Conservation (phyloP, 192 early-diverging fungal species). For the Bifiguratus adelaidae region DNA sequence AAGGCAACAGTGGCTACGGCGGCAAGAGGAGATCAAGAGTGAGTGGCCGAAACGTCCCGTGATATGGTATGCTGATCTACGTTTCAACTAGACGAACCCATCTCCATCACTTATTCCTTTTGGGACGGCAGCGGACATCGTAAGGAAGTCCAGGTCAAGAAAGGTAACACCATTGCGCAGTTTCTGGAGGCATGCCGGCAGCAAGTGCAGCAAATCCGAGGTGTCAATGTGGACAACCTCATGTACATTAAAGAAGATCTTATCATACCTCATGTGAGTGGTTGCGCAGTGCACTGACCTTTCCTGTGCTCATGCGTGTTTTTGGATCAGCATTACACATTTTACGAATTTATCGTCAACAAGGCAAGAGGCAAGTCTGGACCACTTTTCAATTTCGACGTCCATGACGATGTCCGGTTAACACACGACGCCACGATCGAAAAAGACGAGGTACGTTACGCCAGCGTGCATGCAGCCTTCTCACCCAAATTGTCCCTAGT, state of each 20-base stretch:
- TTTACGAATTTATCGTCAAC: conserved; percentile 95
- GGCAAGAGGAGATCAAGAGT: conserved; percentile 80
- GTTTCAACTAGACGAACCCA: conserved; percentile 66
- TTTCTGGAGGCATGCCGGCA: conserved; percentile 77
- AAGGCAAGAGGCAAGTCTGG: conserved; percentile 94
- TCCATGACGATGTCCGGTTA: conserved; percentile 86
- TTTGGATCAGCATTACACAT: conserved; percentile 49
- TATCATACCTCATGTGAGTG: conserved; percentile 83
- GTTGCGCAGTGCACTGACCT: neutral
- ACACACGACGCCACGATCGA: conserved; percentile 72
- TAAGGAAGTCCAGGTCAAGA: conserved; percentile 58
- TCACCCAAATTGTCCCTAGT: conserved; percentile 20
- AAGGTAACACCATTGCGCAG: conserved; percentile 78
- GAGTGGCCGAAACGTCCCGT: neutral
- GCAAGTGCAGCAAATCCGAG: conserved; percentile 75
- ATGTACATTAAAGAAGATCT: conserved; percentile 94
- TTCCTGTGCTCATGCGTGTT: neutral
- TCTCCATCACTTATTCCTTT: conserved; percentile 84
- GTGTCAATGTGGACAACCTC: conserved; percentile 73
- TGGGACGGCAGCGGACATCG: conserved; percentile 98
- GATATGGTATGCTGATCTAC: neutral
- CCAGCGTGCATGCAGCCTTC: neutral
- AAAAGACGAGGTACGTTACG: conserved; percentile 63
- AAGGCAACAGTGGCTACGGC: conserved; percentile 68
- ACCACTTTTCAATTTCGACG: conserved; percentile 89